Evolutionary conservation across 2,329 filamentous ascomycete genomes (phyloP), one percentile per base, ranked within the genome.

Genomic region (Pseudogymnoascus sp.): DNA sequence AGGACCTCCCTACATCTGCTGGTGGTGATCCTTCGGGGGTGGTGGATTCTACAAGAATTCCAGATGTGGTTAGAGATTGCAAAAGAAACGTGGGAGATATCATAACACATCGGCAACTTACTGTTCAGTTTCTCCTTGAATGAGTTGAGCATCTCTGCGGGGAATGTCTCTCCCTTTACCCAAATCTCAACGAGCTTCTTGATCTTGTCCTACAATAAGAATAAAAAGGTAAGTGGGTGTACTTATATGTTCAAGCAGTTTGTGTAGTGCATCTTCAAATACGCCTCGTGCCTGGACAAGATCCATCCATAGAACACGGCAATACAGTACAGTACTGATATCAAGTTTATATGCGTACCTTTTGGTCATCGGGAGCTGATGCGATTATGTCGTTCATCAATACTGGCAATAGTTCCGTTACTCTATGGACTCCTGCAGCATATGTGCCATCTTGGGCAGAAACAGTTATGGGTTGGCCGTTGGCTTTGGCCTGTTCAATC

Each of bases 331-430:
- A 59, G 49, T 43, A 33, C 49, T 55, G 58, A 39, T 43, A 60
- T 63, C 58, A 63, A 63, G 59, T 37, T 63, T 63, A 67, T 68
- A 66, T 66, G 86, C 90, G 83, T 93, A 94, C 90, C 90, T 96
- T 97, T 85, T 99, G 94, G 79, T 95, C 91, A 75, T 89, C 85
- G 63, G 94, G 94, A 69, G 91, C 90, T 72, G 86, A 87, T 75
- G 89, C 87, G 76, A 95, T 84, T 74, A 97, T 93, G 77, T 97
- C 93, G 83, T 90, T 92, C 89, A 99, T 96, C 78, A 99, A 80
- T 69, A 89, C 86, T 68, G 93, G 92, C 75, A 99, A 86, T 73
- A 97, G 81, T 80, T 97, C 92, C 74, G 92, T 96, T 78, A 97
- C 91, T 86, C 91, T 90, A 84, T 96, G 88, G 73, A 97, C 92